Conservation (phyloP, 805 yeast species). For the Schizosaccharomyces japonicus region DNA sequence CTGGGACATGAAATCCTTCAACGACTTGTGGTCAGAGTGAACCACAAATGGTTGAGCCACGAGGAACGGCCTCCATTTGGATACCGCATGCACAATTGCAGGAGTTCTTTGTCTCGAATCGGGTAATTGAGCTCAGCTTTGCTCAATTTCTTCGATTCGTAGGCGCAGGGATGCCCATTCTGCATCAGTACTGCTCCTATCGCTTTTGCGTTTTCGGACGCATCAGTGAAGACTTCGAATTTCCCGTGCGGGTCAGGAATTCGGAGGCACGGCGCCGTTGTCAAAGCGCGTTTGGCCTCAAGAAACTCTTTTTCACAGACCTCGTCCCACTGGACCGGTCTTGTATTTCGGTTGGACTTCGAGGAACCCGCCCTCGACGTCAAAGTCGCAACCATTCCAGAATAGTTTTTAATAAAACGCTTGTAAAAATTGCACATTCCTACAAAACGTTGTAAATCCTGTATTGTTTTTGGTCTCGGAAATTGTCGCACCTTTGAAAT, state of each 20-base stretch:
- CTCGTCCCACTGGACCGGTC: not conserved
- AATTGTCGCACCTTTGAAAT: not conserved
- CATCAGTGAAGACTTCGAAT: conserved; percentile 8
- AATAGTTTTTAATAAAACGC: not conserved
- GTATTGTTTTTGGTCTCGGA: not conserved
- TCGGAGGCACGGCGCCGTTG: not conserved
- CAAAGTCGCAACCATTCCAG: not conserved
- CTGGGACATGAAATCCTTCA: not conserved
- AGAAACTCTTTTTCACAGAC: not conserved
- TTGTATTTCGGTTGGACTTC: not conserved
- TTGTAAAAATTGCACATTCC: not conserved
- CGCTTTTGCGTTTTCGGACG: conserved; percentile 5
- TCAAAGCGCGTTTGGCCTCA: too few species aligned
- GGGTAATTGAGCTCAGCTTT: conserved; percentile 7
- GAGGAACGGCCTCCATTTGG: conserved; percentile 6
- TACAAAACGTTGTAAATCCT: not conserved
- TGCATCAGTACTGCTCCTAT: conserved; percentile 6
- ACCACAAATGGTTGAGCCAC: conserved; percentile 4
- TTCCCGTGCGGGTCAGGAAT: not conserved
- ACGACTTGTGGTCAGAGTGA: conserved; percentile 3
- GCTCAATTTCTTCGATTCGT: conserved; percentile 3
- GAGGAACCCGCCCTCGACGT: not conserved
- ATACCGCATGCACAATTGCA: conserved; percentile 6
- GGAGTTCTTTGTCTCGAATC: conserved; percentile 7
- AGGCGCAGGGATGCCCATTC: too few species aligned